Evolutionary conservation across 176 grass and related monocot genomes (phyloP).

Genomic region (Pontederia paniculata): DNA sequence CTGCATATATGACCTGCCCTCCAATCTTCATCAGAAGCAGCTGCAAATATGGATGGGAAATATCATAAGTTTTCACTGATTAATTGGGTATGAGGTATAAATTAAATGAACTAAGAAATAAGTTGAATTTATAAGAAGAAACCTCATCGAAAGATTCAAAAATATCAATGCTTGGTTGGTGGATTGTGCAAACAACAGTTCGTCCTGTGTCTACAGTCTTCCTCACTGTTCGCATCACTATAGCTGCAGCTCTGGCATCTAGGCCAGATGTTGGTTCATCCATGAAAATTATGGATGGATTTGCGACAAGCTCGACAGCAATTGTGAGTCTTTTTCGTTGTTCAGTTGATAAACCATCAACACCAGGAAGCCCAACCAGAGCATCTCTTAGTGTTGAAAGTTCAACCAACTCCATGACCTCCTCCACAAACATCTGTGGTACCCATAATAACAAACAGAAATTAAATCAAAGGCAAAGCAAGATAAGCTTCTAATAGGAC

Average conservation of each 20-base stretch:
- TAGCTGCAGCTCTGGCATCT: conserved; percentile 85
- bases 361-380: conserved; percentile 75
- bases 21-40: conserved; percentile 80
- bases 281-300: conserved; percentile 96
- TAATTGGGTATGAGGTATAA: neutral
- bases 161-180: conserved; percentile 95
- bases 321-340: conserved; percentile 84
- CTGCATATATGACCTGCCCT: conserved; percentile 78
- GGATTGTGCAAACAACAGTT: conserved; percentile 94
- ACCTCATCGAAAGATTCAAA: conserved; percentile 98
- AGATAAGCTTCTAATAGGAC: neutral
- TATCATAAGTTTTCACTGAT: neutral
- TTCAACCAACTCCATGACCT: conserved; percentile 85
- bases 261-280: conserved; percentile 95
- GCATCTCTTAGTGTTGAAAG: conserved; percentile 47
- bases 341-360: conserved; percentile 73
- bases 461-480: neutral
- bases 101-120: neutral
- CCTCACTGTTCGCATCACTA: conserved; percentile 83
- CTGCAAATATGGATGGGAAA: conserved; percentile 24
- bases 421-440: conserved; percentile 78
- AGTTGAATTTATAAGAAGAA: neutral
- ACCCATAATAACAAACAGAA: neutral
- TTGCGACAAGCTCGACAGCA: conserved; percentile 76
- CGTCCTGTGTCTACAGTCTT: conserved; percentile 92